phyloP scores from a whole-genome alignment of 768 basidiomycete genomes.

The Naganishia friedmannii region DNA sequence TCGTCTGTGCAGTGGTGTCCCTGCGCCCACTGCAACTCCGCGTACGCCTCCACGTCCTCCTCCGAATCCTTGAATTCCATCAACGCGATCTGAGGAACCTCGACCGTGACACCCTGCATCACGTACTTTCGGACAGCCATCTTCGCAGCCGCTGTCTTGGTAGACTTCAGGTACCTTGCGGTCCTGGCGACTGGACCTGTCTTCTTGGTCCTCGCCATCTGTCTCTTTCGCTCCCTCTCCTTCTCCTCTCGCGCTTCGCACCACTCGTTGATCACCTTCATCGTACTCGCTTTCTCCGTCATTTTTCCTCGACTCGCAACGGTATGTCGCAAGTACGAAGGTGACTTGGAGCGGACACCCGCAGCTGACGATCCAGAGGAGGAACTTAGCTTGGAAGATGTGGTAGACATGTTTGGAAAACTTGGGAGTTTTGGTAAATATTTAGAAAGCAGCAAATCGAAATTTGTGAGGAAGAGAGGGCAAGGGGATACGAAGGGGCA shows the following conservation, averaged over 20 bases:
- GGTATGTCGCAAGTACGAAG: conserved; percentile 10
- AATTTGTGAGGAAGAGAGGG: neutral
- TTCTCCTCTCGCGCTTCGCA: neutral
- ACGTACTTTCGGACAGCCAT: neutral
- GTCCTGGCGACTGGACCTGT: neutral
- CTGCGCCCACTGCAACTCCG: neutral
- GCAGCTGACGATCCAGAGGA: neutral
- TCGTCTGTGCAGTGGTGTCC: neutral
- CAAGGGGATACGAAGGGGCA: neutral
- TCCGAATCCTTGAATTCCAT: neutral
- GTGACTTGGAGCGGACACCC: neutral
- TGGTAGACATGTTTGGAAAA: neutral
- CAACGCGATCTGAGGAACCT: neutral
- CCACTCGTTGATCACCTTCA: neutral
- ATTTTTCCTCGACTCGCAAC: neutral
- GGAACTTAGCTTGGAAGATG: neutral
- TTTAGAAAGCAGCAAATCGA: no score
- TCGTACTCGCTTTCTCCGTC: neutral
- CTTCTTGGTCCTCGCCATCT: neutral
- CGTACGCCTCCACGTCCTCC: neutral
- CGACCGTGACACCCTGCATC: neutral
- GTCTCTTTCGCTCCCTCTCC: neutral
- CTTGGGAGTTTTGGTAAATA: no score
- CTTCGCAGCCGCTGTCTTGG: conserved; percentile 2
- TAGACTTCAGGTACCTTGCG: conserved; percentile 2